phyloP scores from a whole-genome alignment of 2,329 filamentous ascomycete genomes.

The Moelleriella libera region DNA sequence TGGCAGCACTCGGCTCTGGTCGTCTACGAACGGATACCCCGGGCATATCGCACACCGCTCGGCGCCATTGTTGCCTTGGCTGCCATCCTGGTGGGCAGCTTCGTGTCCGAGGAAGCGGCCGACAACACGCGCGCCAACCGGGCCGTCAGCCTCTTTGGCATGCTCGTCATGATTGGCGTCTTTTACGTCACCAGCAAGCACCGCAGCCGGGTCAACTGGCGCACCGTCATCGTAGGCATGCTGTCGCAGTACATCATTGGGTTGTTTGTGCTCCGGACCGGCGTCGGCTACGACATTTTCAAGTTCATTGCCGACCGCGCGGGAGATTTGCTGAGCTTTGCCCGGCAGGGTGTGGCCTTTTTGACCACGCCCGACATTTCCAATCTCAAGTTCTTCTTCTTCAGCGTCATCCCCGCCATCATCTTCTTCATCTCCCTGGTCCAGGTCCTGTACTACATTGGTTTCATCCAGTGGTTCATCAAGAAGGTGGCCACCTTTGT shows the following conservation, averaged over 20 bases:
- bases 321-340: constrained; percentile 60
- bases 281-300: constrained; percentile 81
- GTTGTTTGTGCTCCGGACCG: constrained; percentile 72
- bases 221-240: constrained; percentile 80
- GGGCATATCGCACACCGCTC: constrained; percentile 46
- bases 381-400: constrained; percentile 51
- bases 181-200: constrained; percentile 62
- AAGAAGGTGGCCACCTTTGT: constrained; percentile 79
- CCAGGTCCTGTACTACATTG: constrained; percentile 70
- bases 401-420: constrained; percentile 73
- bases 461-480: constrained; percentile 79
- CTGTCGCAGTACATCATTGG: constrained; percentile 77
- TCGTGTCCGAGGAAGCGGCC: constrained; percentile 53
- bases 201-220: constrained; percentile 51
- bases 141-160: constrained; percentile 66
- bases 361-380: constrained; percentile 34
- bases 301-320: constrained; percentile 70
- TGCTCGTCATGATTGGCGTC: constrained; percentile 51
- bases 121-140: constrained; percentile 74
- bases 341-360: constrained; percentile 59
- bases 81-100: constrained; percentile 65
- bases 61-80: constrained; percentile 51
- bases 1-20: constrained; percentile 54
- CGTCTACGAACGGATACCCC: constrained; percentile 48
- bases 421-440: constrained; percentile 95